These are phyloP conservation scores for Panaeolus cyanescens DNA, from an alignment of 768 basidiomycete genomes.

Conservation along the genomic window DNA sequence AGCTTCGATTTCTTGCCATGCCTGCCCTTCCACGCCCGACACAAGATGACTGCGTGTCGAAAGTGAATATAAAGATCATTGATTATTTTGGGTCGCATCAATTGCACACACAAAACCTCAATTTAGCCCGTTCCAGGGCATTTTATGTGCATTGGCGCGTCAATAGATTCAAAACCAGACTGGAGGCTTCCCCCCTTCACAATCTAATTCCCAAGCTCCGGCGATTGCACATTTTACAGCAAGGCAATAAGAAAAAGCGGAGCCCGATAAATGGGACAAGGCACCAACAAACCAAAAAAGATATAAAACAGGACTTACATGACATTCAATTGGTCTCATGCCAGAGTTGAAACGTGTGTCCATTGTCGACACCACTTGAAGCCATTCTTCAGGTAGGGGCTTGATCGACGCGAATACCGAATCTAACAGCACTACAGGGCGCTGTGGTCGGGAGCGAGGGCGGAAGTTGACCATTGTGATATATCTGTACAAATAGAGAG, in stretches of 20 bases:
- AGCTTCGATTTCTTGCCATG: background rate
- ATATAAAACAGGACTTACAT: slow-evolving; percentile 37
- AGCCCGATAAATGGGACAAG: background rate
- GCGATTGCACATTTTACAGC: background rate
- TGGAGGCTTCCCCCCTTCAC: background rate
- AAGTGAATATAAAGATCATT: background rate
- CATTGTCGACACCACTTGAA: slow-evolving; percentile 45
- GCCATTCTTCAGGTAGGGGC: slow-evolving; percentile 59
- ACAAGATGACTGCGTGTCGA: background rate
- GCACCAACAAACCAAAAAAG: background rate
- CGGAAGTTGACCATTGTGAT: slow-evolving; percentile 41
- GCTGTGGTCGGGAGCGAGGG: slow-evolving; percentile 49
- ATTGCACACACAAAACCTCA: background rate
- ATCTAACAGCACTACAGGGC: slow-evolving; percentile 41
- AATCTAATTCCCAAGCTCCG: background rate
- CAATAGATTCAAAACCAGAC: background rate
- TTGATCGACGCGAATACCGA: slow-evolving; percentile 54
- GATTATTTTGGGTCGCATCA: background rate
- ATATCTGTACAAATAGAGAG: slow-evolving; percentile 33
- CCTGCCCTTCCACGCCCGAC: background rate
- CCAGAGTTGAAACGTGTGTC: slow-evolving; percentile 29
- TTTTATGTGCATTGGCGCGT: background rate
- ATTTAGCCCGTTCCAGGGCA: background rate
- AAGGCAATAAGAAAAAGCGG: background rate
- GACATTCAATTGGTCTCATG: slow-evolving; percentile 47